Base-by-base conservation (phyloP, 148 eudicot genomes). In the Drosera capensis region DNA sequence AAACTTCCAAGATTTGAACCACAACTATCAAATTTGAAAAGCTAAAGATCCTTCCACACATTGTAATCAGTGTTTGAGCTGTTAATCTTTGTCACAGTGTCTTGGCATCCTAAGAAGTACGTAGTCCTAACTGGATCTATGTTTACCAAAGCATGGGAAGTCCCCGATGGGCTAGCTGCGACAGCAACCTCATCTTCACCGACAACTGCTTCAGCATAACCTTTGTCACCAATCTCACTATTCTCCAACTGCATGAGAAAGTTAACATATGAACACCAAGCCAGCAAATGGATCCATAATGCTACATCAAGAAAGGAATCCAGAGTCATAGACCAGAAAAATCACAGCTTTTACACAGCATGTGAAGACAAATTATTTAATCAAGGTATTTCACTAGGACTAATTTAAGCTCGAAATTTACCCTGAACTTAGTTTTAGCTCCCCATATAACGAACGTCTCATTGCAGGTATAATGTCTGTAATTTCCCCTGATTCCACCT, bases 381-480 rank as follows among this genome's bases (percentile, higher is more conserved):
- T 7, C 3, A 41, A 7, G 13, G 22, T 25, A 30, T 8, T 24
- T 8, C 5, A 44, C n/a, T 19, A 12, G 38, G 45, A 1, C 26
- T 28, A 35, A 35, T 11, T 19, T 14, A 20, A 30, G 45, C 14
- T 18, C 14, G 24, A 45, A 54, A 46, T 75, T 64, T 73, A 86
- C 96, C 88, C 97, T 70, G 48, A 88, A 80, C 65, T 71, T 59
- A 46, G 84, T 68, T 57, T 60, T 75, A 39, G 97, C 94, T 14
- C 97, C 97, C 94, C 97, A 88, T 46, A 88, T 68, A 43, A 88
- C 59, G 45, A 88, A 77, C 4, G 97, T 88, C 77, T 88, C 97
- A 42, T 88, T 88, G 64, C 92, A 77, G 22, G 74, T 65, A 43
- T 74, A 51, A 48, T 88, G 96, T 45, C 96, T 83, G 54, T 88